Percentiles rank a stretch among this genome's conserved stretches.
These are phyloP conservation scores for Chionographis japonica DNA, from an alignment of 106 monocot species.

Conservation along the genomic window DNA sequence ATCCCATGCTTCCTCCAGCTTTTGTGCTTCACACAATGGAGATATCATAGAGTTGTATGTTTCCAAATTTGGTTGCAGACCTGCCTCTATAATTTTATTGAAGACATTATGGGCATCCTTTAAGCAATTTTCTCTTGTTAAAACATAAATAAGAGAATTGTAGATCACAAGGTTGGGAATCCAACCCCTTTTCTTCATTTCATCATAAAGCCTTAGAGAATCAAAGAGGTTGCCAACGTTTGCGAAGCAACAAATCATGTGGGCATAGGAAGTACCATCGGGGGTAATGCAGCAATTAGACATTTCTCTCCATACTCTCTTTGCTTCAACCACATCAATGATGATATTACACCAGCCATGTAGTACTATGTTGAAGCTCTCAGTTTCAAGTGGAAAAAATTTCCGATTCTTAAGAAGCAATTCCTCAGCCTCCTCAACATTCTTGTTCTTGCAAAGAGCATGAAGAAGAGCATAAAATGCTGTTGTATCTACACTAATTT, in stretches of 20 bases:
- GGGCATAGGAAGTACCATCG: slow-evolving; percentile 63
- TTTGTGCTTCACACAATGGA: slow-evolving; percentile 73
- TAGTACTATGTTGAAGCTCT: slow-evolving; percentile 77
- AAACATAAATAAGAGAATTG: slow-evolving; percentile 70
- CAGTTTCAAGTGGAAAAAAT: slow-evolving; percentile 63
- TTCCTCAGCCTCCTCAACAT: slow-evolving; percentile 88
- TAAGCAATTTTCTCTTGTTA: slow-evolving; percentile 63
- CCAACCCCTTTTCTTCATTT: slow-evolving; percentile 88
- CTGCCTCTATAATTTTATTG: slow-evolving; percentile 49
- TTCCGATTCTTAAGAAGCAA: slow-evolving; percentile 56
- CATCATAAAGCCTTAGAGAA: slow-evolving; percentile 72
- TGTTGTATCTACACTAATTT: slow-evolving; percentile 47
- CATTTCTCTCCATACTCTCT: slow-evolving; percentile 93
- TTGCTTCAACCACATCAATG: slow-evolving; percentile 70
- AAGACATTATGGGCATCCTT: slow-evolving; percentile 54
- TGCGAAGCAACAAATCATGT: slow-evolving; percentile 68
- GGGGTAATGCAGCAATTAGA: slow-evolving; percentile 72
- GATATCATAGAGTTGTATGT: slow-evolving; percentile 70
- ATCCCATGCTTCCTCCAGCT: slow-evolving; percentile 57
- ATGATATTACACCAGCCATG: slow-evolving; percentile 75
- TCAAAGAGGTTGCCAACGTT: slow-evolving; percentile 78
- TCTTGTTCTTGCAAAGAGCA: slow-evolving; percentile 66
- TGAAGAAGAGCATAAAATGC: slow-evolving; percentile 63
- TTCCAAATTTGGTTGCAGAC: slow-evolving; percentile 43
- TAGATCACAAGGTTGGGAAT: slow-evolving; percentile 53